These are phyloP conservation scores for Yarrowia bubula DNA, from an alignment of 805 yeast genomes.

Conservation along the genomic window DNA sequence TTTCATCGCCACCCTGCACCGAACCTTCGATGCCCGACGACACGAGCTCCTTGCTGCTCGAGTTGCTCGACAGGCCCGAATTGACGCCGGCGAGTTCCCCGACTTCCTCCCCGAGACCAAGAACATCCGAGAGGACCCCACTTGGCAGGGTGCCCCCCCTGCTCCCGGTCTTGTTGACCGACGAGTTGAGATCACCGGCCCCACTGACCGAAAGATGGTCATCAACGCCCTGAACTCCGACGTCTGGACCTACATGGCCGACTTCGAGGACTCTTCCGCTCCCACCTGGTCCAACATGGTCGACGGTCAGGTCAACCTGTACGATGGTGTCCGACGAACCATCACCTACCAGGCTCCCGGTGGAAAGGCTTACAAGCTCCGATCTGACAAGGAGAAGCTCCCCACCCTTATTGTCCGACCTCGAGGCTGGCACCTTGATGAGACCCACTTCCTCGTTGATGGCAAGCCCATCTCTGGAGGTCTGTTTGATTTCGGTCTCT, in stretches of 20 bases:
- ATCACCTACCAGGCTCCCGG: conserved; percentile 43
- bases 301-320: conserved; percentile 68
- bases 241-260: conserved; percentile 74
- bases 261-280: conserved; percentile 69
- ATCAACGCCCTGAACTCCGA: conserved; percentile 67
- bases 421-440: conserved; percentile 74
- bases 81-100: conserved; percentile 65
- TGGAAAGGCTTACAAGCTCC: conserved; percentile 51
- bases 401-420: conserved; percentile 56
- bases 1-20: conserved; percentile 64
- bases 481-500: conserved; percentile 66
- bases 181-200: conserved; percentile 74
- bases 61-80: conserved; percentile 51
- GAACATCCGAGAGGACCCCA: conserved; percentile 59
- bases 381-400: conserved; percentile 46
- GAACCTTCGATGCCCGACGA: conserved; percentile 58
- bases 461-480: conserved; percentile 67
- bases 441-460: conserved; percentile 62
- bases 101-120: conserved; percentile 65
- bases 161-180: conserved; percentile 69
- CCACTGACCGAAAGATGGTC: conserved; percentile 73
- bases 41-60: conserved; percentile 55
- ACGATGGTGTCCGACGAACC: conserved; percentile 63
- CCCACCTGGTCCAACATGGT: conserved; percentile 68
- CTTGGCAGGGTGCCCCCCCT: conserved; percentile 69